Evolutionary conservation across 2,329 filamentous ascomycete species (phyloP).

Genomic region (Epichloe glyceriae): DNA sequence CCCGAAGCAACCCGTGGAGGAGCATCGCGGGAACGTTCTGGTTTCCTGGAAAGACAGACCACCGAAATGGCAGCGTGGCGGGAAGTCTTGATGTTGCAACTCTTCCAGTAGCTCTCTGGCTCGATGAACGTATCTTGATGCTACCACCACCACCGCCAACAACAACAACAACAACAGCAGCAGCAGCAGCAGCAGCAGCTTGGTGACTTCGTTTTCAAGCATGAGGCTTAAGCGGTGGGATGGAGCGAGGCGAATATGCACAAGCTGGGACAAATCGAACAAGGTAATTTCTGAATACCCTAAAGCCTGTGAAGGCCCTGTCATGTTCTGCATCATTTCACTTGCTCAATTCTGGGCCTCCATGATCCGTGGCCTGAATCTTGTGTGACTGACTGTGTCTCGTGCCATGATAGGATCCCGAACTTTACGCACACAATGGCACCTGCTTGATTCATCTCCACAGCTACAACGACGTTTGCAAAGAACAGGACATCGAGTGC

Average conservation of each 20-base stretch:
- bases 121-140: constrained; percentile 1
- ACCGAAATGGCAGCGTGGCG: background rate
- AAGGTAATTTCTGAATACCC: constrained; percentile 3
- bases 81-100: background rate
- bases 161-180: too few species aligned
- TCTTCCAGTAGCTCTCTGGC: background rate
- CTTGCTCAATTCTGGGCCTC: background rate
- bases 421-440: constrained; percentile 55
- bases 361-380: background rate
- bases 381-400: background rate
- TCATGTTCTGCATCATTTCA: background rate
- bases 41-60: background rate
- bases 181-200: background rate
- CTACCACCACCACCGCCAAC: background rate
- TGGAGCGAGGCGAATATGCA: constrained; percentile 3
- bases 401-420: constrained; percentile 44
- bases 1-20: too few species aligned
- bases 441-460: constrained; percentile 61
- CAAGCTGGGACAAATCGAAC: constrained; percentile 5
- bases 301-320: background rate
- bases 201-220: background rate
- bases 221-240: constrained; percentile 8
- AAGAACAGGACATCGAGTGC: constrained; percentile 44
- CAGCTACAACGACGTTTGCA: constrained; percentile 17
- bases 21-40: background rate